A percentile compares a stretch with the other conserved stretches of the same genome.
Conservation (phyloP, 345 rosid genomes). For the Populus euphratica region DNA sequence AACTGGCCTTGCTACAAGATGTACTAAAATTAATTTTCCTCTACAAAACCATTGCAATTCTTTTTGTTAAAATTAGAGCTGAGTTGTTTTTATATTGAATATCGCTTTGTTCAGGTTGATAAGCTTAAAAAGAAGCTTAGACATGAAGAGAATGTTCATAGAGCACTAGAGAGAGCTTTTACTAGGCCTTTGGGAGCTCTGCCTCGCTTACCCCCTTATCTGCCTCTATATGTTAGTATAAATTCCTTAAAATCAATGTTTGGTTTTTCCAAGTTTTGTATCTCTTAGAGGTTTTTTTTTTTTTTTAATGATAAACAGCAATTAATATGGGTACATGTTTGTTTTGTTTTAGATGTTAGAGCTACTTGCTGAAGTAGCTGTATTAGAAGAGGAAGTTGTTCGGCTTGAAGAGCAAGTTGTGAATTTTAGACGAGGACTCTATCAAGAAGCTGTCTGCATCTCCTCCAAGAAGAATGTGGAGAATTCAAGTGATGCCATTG, state of each 20-base stretch:
- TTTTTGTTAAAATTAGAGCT: neutral
- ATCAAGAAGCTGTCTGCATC: slow-evolving; percentile 70
- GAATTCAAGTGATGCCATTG: slow-evolving; percentile 37
- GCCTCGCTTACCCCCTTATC: slow-evolving; percentile 89
- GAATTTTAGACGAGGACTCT: slow-evolving; percentile 33
- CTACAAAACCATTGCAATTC: neutral
- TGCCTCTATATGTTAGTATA: slow-evolving; percentile 70
- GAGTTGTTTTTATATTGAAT: neutral
- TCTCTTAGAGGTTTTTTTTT: neutral
- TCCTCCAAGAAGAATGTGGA: slow-evolving; percentile 67
- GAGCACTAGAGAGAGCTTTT: slow-evolving; percentile 88
- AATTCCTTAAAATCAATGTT: neutral
- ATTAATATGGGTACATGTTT: neutral
- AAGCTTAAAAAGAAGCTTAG: slow-evolving; percentile 77
- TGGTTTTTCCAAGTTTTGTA: neutral
- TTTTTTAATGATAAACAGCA: neutral
- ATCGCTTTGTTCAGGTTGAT: slow-evolving; percentile 51
- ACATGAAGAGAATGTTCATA: slow-evolving; percentile 75
- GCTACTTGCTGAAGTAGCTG: slow-evolving; percentile 29
- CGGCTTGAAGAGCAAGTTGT: slow-evolving; percentile 27
- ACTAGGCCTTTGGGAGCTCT: slow-evolving; percentile 86
- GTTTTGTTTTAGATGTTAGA: slow-evolving; percentile 17
- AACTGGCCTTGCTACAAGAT: slow-evolving; percentile 77
- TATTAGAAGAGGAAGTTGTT: slow-evolving; percentile 26
- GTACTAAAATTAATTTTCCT: slow-evolving; percentile 33